Percentiles rank a stretch among this genome's conserved stretches.
Evolutionary conservation across 2,329 filamentous ascomycete genomes (phyloP).

Genomic region (Colletotrichum zoysiae): DNA sequence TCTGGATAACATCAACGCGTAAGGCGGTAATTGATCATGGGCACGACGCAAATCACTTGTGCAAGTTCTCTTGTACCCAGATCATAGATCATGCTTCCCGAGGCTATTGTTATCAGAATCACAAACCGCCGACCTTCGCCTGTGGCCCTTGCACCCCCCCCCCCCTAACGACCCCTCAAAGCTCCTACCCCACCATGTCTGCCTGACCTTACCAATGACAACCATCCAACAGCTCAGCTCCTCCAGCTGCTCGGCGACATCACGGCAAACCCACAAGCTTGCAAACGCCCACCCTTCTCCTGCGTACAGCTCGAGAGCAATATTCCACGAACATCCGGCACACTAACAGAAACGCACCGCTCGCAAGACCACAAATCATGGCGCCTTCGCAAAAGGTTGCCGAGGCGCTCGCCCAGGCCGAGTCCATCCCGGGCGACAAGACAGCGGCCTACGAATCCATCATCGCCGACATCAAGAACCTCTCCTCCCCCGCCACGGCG

Average conservation of each 20-base stretch:
- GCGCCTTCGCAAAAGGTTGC: constrained; percentile 56
- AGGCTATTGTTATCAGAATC: neutral
- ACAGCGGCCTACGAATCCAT: constrained; percentile 61
- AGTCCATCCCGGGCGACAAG: constrained; percentile 55
- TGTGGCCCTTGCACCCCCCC: constrained; percentile 27
- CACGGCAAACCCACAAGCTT: constrained; percentile 1
- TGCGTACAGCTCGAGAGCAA: neutral
- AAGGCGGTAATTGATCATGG: neutral
- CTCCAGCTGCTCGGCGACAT: constrained; percentile 17
- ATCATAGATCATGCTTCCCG: neutral
- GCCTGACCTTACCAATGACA: constrained; percentile 35
- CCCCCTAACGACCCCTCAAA: constrained; percentile 21
- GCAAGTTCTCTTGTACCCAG: neutral
- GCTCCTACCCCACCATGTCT: constrained; percentile 44
- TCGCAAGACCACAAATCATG: constrained; percentile 47
- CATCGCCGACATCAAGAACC: constrained; percentile 57
- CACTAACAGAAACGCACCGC: neutral
- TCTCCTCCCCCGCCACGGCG: constrained; percentile 56
- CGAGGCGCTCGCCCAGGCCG: constrained; percentile 58
- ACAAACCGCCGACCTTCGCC: neutral
- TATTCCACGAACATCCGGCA: neutral
- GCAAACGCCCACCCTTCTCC: neutral
- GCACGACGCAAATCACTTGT: neutral
- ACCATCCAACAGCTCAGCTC: constrained; percentile 32
- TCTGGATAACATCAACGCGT: neutral